Evolutionary conservation across 1,284 basidiomycete species (phyloP).

Genomic region (Tylopilus sp.): DNA sequence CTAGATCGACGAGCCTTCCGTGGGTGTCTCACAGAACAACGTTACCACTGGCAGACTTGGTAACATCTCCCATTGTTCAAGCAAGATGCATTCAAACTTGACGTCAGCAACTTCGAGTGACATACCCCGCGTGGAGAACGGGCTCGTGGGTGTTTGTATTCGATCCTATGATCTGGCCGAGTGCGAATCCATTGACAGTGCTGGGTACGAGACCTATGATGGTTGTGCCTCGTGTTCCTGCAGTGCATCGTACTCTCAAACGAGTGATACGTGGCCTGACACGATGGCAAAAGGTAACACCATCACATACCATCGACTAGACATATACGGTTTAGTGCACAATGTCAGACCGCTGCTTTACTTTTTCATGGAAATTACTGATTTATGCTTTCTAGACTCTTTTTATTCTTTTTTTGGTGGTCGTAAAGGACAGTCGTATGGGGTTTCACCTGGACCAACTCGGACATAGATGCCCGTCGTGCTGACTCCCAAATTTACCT

Average conservation of each 20-base stretch:
- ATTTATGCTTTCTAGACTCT: too few species aligned
- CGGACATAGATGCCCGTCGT: constrained; percentile 56
- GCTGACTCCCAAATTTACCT: constrained; percentile 62
- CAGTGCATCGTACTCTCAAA: background rate
- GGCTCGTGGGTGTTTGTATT: background rate
- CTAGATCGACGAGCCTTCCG: background rate
- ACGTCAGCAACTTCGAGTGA: constrained; percentile 53
- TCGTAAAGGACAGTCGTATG: constrained; percentile 1
- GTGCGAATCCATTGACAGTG: background rate
- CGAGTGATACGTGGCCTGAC: too few species aligned
- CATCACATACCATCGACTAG: too few species aligned
- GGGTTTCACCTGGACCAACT: constrained; percentile 1
- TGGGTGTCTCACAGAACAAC: background rate
- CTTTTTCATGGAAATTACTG: too few species aligned
- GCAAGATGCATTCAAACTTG: constrained; percentile 46
- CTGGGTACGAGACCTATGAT: too few species aligned
- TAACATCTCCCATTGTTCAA: constrained; percentile 20
- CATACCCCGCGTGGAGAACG: background rate
- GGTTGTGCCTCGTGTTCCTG: background rate
- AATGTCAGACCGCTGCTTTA: too few species aligned
- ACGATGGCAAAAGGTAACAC: too few species aligned
- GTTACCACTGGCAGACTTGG: constrained; percentile 9
- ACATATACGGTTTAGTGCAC: too few species aligned
- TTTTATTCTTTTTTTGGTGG: too few species aligned
- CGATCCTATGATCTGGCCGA: background rate